Base-by-base conservation (phyloP, 1,139 yeast genomes). In the Yamadazyma triangularis region DNA sequence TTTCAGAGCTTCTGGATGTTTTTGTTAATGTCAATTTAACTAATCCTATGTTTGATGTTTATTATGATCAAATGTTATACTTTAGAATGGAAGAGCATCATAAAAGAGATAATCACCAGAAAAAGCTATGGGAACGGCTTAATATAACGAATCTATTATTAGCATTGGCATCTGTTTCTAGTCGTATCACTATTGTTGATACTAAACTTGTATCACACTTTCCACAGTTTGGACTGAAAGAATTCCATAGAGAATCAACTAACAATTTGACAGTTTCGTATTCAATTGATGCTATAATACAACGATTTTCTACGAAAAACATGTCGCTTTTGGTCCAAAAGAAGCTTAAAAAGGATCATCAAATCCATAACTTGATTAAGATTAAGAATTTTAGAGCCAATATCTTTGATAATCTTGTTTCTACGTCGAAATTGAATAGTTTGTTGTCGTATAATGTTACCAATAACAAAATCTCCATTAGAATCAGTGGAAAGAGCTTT, bases 41-140 rank as follows among this genome's bases (percentile, higher is more conserved):
- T 4, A 56, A 56, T 29, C 72, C 73, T 4, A 48, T 50, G 1
- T 34, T 67, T 23, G 62, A 62, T 36, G 34, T 67, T 16, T 68
- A 61, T 39, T 61, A 60, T 31, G 73, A 68, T 39, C 73, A 68
- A 37, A 38, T 41, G 10, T 24, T 38, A 8, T 27, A 32, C 21
- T 25, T 35, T 23, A 27, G 38, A 13, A 29, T 36, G 8, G 19
- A 34, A 24, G 32, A 32, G 15, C 15, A 21, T 15, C 18, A 28
- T 27, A 23, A 22, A 13, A n/a, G n/a, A n/a, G n/a, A n/a, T n/a
- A n/a, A n/a, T n/a, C n/a, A n/a, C n/a, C n/a, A n/a, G n/a, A n/a
- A n/a, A 16, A 15, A 4, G n/a, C n/a, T n/a, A n/a, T n/a, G n/a
- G n/a, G n/a, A n/a, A n/a, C n/a, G n/a, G n/a, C n/a, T n/a, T n/a